Percentiles rank a stretch among this genome's conserved stretches.
These are phyloP conservation scores for Teunomyces stri DNA, from an alignment of 805 yeast species.

Conservation along the genomic window DNA sequence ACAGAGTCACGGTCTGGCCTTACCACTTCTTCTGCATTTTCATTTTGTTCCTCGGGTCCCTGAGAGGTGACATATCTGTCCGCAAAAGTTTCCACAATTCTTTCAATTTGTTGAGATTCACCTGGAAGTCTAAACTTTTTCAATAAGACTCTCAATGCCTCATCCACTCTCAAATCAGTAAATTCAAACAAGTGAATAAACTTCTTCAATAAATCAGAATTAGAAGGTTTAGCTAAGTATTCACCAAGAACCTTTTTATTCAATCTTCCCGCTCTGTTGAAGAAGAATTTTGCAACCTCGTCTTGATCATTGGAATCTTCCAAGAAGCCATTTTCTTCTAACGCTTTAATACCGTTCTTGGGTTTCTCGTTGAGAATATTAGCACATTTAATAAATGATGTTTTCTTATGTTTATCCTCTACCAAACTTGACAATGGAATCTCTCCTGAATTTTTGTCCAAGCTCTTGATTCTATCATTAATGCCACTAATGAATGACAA, in stretches of 20 bases:
- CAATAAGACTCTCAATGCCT: conserved; percentile 79
- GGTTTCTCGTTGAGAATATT: conserved; percentile 77
- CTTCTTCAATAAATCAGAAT: conserved; percentile 53
- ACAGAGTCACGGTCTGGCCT: conserved; percentile 83
- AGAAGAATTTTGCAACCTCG: conserved; percentile 74
- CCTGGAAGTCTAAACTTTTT: conserved; percentile 92
- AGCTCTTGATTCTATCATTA: conserved; percentile 46
- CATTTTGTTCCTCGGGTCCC: conserved; percentile 12
- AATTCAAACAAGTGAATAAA: conserved; percentile 77
- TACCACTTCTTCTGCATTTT: conserved; percentile 41
- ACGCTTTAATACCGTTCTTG: conserved; percentile 63
- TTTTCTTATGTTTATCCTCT: conserved; percentile 54
- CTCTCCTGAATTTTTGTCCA: conserved; percentile 7
- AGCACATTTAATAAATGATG: conserved; percentile 73
- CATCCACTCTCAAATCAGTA: conserved; percentile 79
- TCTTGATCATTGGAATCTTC: conserved; percentile 42
- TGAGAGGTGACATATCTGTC: conserved; percentile 73
- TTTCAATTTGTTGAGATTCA: conserved; percentile 94
- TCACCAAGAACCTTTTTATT: conserved; percentile 90
- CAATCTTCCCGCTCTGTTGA: conserved; percentile 73
- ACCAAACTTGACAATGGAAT: conserved; percentile 30
- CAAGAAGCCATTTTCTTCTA: conserved; percentile 68
- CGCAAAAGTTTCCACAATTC: conserved; percentile 85
- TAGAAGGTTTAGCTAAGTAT: conserved; percentile 73
- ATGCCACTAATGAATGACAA: conserved; percentile 66